These are phyloP conservation scores for Aspergillus indologenus DNA, from an alignment of 495 filamentous ascomycete species.

Conservation along the genomic window DNA sequence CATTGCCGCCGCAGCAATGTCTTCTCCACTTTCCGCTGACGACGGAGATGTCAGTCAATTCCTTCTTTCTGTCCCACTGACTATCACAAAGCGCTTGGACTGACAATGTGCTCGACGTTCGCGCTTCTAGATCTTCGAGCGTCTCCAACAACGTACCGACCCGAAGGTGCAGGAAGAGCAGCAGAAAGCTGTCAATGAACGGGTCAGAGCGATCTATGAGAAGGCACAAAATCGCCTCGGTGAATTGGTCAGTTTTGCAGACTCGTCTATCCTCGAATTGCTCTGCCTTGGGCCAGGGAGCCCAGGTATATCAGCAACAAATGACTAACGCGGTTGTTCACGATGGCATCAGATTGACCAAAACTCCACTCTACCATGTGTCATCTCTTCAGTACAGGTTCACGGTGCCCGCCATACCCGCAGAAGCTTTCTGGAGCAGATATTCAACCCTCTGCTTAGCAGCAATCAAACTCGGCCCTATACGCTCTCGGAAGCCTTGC, in stretches of 20 bases:
- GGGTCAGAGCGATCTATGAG: slow-evolving; percentile 60
- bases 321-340: slow-evolving; percentile 9
- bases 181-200: slow-evolving; percentile 59
- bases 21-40: slow-evolving; percentile 40
- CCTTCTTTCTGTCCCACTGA: slow-evolving; percentile 4
- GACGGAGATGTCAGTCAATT: slow-evolving; percentile 39
- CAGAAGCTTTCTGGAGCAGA: slow-evolving; percentile 68
- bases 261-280: neutral
- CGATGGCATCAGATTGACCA: slow-evolving; percentile 64
- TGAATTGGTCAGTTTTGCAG: slow-evolving; percentile 39
- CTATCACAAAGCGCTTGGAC: neutral
- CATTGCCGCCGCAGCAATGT: slow-evolving; percentile 44
- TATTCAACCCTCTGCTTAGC: slow-evolving; percentile 75
- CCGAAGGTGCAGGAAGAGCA: slow-evolving; percentile 59
- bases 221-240: slow-evolving; percentile 62
- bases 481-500: slow-evolving; percentile 73
- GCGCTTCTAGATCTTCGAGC: slow-evolving; percentile 58
- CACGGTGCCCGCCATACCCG: slow-evolving; percentile 76
- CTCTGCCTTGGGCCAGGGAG: neutral
- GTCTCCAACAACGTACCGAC: slow-evolving; percentile 59
- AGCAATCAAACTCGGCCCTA: slow-evolving; percentile 61
- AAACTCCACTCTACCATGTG: slow-evolving; percentile 74
- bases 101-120: slow-evolving; percentile 5
- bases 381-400: slow-evolving; percentile 77
- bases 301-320: slow-evolving; percentile 2